Evolutionary conservation across 257 asterid genomes (phyloP), one percentile per base, ranked within the genome.

Genomic region (Capsicum pubescens): DNA sequence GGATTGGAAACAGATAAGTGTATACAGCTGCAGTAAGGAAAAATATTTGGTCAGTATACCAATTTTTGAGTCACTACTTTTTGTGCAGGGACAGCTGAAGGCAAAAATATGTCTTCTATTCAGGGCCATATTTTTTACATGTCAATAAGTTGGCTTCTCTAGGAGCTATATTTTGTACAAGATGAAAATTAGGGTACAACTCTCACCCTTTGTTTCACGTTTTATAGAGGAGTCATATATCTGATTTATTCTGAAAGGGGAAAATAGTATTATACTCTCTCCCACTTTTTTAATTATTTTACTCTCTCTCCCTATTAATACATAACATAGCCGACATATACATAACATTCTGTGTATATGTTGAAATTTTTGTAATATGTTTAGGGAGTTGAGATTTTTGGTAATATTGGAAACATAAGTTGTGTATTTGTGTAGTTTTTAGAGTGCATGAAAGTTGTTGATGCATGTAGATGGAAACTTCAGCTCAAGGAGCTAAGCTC

Each of bases 51-150:
- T 55, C 12, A 9, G 39, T 59, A 58, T 35, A 19, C 58, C 56
- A 80, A 21, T 26, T 76, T 26, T 52, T 76, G 12, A 13, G 81
- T 74, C 61, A 21, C 14, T 50, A 74, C 14, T 50, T 74, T 74
- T 60, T 60, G 35, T 80, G 83, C 32, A 80, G 58, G 52, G 83
- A 10, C 9, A 58, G 52, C 13, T 57, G 9, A 80, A 80, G 83
- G 35, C 55, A 58, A 60, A 68, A 57, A 8, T 13, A 76, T 76
- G 46, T 76, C 14, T 76, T 52, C 8, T 52, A 21, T 14, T 76
- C 19, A 52, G 6, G 63, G 44, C 63, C 46, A 74, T 74, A 48
- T 74, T 50, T 74, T 74, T 21, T 74, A 74, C 81, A 52, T 26
- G 81, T 76, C 14, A 50, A 52, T 52, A 19, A 52, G 44, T 76